Base-by-base conservation (phyloP, 2,329 filamentous ascomycete genomes). In the Aspergillus jensenii region DNA sequence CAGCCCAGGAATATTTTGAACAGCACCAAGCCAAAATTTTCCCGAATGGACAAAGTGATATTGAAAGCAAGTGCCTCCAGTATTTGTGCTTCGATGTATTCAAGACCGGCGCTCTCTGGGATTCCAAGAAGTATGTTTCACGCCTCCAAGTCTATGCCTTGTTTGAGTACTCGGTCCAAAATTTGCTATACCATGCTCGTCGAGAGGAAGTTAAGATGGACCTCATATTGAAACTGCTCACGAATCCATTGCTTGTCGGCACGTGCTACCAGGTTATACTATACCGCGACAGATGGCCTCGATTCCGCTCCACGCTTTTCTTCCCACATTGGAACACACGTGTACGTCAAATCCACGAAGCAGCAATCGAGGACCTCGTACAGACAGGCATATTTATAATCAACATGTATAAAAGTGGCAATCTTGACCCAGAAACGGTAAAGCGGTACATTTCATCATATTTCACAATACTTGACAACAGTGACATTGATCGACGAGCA, bases 1-100 rank as follows among this genome's bases (percentile, higher is more conserved):
- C 69, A 2, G 59, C 68, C 3, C 67, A 74, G 31, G 67, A 72
- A 56, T 75, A 74, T 52, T 65, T 75, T n/a, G 56, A 67, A 8
- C 56, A 59, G 3, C 61, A 58, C 6, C 35, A 41, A 17, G 15
- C 19, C 1, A 8, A 33, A 1, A 59, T 59, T 49, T 62, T 71
- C 47, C 57, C 62, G 3, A 19, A 64, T 9, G 61, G 56, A 12
- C 49, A 65, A 11, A 23, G 23, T 7, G 9, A 59, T 5, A 67
- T 69, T 35, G 55, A 60, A 3, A 41, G 14, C 6, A 60, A 11
- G 7, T 70, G 63, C 43, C 15, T 64, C n/a, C 61, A 63, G 7
- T 70, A 69, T 41, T 52, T 71, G 1, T 66, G 59, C 14, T 68
- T 66, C 25, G 33, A 62, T 11, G 40, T 8, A 1, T 68, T 68